Percentiles rank a stretch among this genome's conserved stretches.
These are phyloP conservation scores for Penicillium maclennaniae DNA, from an alignment of 495 filamentous ascomycete genomes.

Conservation along the genomic window DNA sequence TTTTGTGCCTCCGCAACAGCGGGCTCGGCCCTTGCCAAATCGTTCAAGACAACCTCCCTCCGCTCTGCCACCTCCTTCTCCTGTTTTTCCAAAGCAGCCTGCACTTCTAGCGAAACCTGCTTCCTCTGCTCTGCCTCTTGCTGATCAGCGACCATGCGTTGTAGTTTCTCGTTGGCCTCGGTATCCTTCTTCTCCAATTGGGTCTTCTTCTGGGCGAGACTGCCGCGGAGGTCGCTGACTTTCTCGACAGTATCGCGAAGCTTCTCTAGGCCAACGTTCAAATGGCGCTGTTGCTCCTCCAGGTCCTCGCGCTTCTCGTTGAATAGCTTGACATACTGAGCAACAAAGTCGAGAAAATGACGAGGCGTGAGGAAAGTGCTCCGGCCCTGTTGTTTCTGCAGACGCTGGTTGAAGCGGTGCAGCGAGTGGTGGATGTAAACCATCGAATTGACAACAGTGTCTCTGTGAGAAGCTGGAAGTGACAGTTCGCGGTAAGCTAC, in stretches of 20 bases:
- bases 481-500: constrained; percentile 82
- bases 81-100: constrained; percentile 79
- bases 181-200: constrained; percentile 91
- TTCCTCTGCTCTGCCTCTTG: constrained; percentile 92
- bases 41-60: constrained; percentile 77
- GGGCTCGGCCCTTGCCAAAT: constrained; percentile 88
- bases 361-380: constrained; percentile 90
- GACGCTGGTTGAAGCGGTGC: constrained; percentile 80
- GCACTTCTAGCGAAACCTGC: constrained; percentile 79
- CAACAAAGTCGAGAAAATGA: constrained; percentile 97
- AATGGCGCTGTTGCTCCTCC: constrained; percentile 95
- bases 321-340: constrained; percentile 95
- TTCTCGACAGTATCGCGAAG: constrained; percentile 97
- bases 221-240: constrained; percentile 83
- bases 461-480: constrained; percentile 83
- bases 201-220: constrained; percentile 86
- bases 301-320: constrained; percentile 98
- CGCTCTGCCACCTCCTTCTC: constrained; percentile 83
- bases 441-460: constrained; percentile 93
- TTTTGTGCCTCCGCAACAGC: constrained; percentile 89
- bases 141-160: constrained; percentile 95
- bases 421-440: constrained; percentile 97
- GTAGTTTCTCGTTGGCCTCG: constrained; percentile 94
- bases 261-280: constrained; percentile 97
- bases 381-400: constrained; percentile 86